These are phyloP conservation scores for Pyrenochaeta sp. DNA, from an alignment of 2,329 filamentous ascomycete genomes.

Conservation along the genomic window DNA sequence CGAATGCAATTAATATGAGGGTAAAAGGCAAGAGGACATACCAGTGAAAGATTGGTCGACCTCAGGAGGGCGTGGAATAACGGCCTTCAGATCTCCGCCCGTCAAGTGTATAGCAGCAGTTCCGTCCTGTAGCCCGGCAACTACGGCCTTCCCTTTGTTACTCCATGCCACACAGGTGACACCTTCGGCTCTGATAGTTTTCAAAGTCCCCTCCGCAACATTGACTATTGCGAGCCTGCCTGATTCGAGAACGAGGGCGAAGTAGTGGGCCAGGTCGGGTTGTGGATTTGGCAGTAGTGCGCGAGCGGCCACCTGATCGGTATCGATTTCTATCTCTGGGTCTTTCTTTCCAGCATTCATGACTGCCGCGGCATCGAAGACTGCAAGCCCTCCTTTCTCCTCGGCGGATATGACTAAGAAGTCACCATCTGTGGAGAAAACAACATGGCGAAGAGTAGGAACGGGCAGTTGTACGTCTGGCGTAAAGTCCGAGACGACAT, in stretches of 20 bases:
- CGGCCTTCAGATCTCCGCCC: constrained; percentile 77
- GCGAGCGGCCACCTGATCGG: constrained; percentile 77
- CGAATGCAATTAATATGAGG: neutral
- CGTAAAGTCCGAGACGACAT: constrained; percentile 74
- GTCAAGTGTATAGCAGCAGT: constrained; percentile 84
- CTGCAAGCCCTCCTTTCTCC: constrained; percentile 78
- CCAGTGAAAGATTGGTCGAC: constrained; percentile 71
- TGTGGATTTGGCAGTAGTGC: constrained; percentile 83
- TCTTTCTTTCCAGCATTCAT: constrained; percentile 70
- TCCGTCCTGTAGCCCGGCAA: constrained; percentile 84
- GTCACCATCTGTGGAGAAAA: constrained; percentile 89
- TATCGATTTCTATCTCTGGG: constrained; percentile 77
- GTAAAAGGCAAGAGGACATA: constrained; percentile 53
- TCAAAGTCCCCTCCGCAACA: constrained; percentile 65
- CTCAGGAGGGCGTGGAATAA: constrained; percentile 79
- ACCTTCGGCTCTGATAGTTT: constrained; percentile 70
- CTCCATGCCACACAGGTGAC: constrained; percentile 93
- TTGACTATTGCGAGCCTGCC: constrained; percentile 88
- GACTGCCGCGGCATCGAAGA: constrained; percentile 75
- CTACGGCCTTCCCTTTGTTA: constrained; percentile 88
- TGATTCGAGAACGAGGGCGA: constrained; percentile 80
- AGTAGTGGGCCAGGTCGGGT: constrained; percentile 73
- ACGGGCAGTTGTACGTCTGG: constrained; percentile 78
- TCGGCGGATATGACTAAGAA: constrained; percentile 86
- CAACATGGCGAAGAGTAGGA: constrained; percentile 83